Evolutionary conservation across 1,284 basidiomycete species (phyloP).

Genomic region (Leccinum proximum): DNA sequence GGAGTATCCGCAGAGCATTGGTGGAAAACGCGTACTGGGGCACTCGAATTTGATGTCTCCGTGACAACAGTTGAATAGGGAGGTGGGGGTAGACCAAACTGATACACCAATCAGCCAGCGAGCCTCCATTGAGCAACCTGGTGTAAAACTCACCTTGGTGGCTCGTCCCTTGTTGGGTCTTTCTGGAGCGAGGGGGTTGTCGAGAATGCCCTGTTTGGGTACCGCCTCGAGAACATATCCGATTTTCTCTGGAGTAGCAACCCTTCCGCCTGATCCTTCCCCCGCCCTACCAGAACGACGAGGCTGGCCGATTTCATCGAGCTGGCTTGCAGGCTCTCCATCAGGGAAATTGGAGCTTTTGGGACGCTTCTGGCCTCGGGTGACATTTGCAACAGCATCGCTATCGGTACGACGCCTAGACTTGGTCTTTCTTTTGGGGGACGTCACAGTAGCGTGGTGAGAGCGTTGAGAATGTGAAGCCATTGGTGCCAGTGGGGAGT

Average conservation of each 20-base stretch:
- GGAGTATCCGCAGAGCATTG: neutral
- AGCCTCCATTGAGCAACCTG: neutral
- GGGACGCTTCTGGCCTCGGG: neutral
- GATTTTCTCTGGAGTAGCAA: neutral
- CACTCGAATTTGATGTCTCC: neutral
- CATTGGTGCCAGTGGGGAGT: neutral
- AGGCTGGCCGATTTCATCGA: neutral
- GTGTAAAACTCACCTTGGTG: neutral
- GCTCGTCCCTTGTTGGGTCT: neutral
- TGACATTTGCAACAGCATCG: neutral
- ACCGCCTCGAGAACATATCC: neutral
- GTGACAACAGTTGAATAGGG: neutral
- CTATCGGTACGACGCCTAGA: neutral
- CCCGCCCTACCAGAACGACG: neutral
- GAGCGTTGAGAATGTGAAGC: neutral
- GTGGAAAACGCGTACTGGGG: neutral
- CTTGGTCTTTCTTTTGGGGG: neutral
- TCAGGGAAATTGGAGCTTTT: neutral
- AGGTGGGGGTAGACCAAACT: neutral
- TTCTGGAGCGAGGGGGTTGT: neutral
- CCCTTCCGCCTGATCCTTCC: slow-evolving; percentile 2
- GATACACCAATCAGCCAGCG: neutral
- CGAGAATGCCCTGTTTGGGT: neutral
- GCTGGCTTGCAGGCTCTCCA: neutral
- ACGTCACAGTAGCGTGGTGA: neutral